Evolutionary conservation across 2,329 filamentous ascomycete species (phyloP).

Genomic region (Trichoderma gracile): DNA sequence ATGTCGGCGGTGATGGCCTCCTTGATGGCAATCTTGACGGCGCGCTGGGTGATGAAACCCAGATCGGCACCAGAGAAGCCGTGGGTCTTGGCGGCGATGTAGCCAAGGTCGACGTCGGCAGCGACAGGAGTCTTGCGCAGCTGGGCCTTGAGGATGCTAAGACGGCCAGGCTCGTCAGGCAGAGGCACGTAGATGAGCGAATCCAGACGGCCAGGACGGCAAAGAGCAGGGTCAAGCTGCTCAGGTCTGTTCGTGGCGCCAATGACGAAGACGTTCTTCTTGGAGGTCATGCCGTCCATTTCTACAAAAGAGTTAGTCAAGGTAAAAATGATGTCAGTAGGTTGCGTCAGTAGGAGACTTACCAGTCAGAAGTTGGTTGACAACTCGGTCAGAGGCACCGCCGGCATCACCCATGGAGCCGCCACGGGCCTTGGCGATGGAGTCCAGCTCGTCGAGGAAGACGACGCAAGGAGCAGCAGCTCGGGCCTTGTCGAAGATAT

Average conservation of each 20-base stretch:
- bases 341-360: conserved; percentile 44
- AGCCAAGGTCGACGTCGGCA: conserved; percentile 80
- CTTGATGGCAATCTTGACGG: conserved; percentile 99
- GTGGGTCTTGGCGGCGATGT: conserved; percentile 95
- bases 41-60: conserved; percentile 97
- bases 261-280: conserved; percentile 99
- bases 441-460: conserved; percentile 98
- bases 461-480: conserved; percentile 97
- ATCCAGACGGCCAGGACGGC: conserved; percentile 97
- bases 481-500: conserved; percentile 99
- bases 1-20: conserved; percentile 89
- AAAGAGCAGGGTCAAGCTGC: conserved; percentile 96
- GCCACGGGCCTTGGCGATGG: conserved; percentile 98
- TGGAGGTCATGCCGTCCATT: conserved; percentile 99
- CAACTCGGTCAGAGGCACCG: conserved; percentile 97
- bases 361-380: conserved; percentile 98
- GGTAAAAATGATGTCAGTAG: not conserved
- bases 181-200: conserved; percentile 98
- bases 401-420: conserved; percentile 94
- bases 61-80: conserved; percentile 99
- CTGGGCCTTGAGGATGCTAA: conserved; percentile 89
- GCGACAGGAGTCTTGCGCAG: conserved; percentile 97
- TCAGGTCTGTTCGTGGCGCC: conserved; percentile 98
- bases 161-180: conserved; percentile 86
- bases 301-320: conserved; percentile 59